phyloP scores from a whole-genome alignment of 1,284 basidiomycete species.

The Bondarzewia mesenterica region DNA sequence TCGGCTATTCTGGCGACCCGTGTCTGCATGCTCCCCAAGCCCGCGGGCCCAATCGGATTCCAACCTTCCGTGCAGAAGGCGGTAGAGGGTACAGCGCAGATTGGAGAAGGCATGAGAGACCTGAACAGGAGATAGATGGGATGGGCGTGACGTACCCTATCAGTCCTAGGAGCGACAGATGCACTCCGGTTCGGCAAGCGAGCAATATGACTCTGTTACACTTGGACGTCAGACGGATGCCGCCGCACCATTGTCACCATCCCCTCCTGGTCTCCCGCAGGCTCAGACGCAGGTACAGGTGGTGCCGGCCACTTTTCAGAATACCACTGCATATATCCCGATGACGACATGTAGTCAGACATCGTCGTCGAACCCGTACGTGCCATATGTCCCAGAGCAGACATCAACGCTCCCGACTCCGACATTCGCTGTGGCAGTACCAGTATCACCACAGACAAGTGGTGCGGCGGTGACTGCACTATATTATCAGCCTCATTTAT shows the following conservation, averaged over 20 bases:
- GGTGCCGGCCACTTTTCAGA: no score
- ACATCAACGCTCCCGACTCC: no score
- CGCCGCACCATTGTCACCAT: no score
- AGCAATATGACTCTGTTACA: neutral
- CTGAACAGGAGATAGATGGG: neutral
- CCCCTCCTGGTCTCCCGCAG: no score
- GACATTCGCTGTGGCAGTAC: no score
- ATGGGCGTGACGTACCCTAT: conserved; percentile 2
- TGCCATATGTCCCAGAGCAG: no score
- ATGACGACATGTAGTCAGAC: no score
- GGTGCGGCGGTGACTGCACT: no score
- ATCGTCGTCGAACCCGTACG: no score
- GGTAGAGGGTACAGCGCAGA: conserved; percentile 1
- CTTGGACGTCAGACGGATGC: neutral
- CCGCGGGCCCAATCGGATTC: conserved; percentile 3
- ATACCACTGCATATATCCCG: no score
- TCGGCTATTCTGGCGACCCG: conserved; percentile 12
- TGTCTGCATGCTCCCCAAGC: conserved; percentile 9
- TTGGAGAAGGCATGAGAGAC: neutral
- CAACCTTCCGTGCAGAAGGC: neutral
- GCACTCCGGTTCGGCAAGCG: conserved; percentile 1
- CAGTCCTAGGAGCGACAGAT: conserved; percentile 3
- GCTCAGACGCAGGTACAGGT: neutral
- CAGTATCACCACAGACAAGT: no score
- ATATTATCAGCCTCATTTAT: no score